Evolutionary conservation across 257 asterid species (phyloP), one percentile per base, ranked within the genome.

Genomic region (Eustoma russellianum): DNA sequence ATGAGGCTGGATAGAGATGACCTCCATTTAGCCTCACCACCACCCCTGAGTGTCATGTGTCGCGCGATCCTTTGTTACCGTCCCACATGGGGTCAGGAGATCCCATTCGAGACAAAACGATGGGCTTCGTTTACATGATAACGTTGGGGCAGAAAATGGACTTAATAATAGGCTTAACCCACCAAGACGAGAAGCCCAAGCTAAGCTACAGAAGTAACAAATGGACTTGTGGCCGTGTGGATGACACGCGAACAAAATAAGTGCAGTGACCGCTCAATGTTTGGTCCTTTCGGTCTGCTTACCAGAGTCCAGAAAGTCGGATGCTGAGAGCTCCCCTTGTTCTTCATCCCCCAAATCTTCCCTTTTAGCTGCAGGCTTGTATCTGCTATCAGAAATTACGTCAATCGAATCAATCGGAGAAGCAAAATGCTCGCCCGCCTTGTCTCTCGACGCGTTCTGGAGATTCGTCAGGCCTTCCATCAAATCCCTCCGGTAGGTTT

Each of bases 381-480:
- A 11, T 40, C 47, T 17, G 56, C 52, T 45, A 14, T 24, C 2
- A 24, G 30, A 24, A 9, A 33, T 15, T 6, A 13, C 55, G 13
- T 48, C 35, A 13, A 33, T 43, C 19, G 41, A 56, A 48, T 56
- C 24, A 33, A 1, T 18, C 13, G 59, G 5, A 28, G 17, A 43
- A 43, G 64, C 68, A 69, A 82, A 83, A 89, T 89, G 97, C 74
- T 83, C 48, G 72, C 78, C 66, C 89, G 89, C 51, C 82, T 85
- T 58, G 92, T 90, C 62, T 61, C 78, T 56, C 85, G 73, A 58
- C 93, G 96, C 60, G 53, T 86, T 8, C 58, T 48, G 28, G 85
- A 90, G 86, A 83, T 90, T 83, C 85, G 93, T 55, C 89, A 80
- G 59, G 85, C 72, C 53, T 65, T 86, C 59, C 79, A 87, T 40